These are phyloP conservation scores for Chalara sp. DNA, from an alignment of 2,329 filamentous ascomycete species.

Conservation along the genomic window DNA sequence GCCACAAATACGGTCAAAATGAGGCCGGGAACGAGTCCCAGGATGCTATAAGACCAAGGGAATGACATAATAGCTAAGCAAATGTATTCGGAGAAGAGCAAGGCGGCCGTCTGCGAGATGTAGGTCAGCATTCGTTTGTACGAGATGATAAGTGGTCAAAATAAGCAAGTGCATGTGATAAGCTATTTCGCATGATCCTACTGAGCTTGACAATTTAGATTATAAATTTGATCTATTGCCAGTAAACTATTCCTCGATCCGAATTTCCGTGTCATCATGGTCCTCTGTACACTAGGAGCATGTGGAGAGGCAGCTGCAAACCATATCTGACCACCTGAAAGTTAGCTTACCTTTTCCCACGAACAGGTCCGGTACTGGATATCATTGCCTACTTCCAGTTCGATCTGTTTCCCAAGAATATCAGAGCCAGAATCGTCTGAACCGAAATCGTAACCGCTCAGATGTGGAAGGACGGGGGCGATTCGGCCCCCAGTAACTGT, in stretches of 20 bases:
- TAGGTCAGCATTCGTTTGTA: too few relatives aligned
- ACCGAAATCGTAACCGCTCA: constrained; percentile 19
- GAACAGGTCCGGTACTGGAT: constrained; percentile 92
- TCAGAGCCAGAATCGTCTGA: constrained; percentile 19
- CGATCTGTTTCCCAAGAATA: constrained; percentile 57
- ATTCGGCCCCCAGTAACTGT: constrained; percentile 20
- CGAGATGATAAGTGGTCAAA: too few relatives aligned
- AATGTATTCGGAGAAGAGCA: constrained; percentile 94
- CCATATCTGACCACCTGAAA: background rate
- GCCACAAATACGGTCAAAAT: constrained; percentile 79
- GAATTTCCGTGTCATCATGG: too few relatives aligned
- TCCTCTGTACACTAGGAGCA: too few relatives aligned
- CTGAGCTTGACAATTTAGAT: too few relatives aligned
- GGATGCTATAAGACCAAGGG: constrained; percentile 82
- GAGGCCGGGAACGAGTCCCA: constrained; percentile 80
- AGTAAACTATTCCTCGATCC: too few relatives aligned
- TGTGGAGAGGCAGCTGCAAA: background rate
- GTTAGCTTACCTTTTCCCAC: constrained; percentile 71
- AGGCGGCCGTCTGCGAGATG: constrained; percentile 60
- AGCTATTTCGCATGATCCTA: too few relatives aligned
- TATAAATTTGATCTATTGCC: too few relatives aligned
- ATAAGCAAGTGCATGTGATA: too few relatives aligned
- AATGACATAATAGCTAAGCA: constrained; percentile 93
- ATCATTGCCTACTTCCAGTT: constrained; percentile 65
- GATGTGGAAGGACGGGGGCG: constrained; percentile 25